Evolutionary conservation across 176 grass and related monocot genomes (phyloP).

Genomic region (Aegilops umbellulata): DNA sequence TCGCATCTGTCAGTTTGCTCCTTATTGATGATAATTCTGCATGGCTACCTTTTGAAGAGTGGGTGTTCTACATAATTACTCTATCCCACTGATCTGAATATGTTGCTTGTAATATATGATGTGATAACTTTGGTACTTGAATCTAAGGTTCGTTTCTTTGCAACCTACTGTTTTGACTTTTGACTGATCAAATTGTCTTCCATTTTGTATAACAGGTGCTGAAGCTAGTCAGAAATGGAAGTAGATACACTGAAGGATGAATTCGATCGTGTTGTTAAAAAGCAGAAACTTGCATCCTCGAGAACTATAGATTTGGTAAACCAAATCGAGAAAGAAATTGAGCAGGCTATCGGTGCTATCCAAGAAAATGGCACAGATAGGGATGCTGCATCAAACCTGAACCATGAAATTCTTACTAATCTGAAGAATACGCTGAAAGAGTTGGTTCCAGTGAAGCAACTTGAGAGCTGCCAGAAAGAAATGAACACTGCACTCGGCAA

Average conservation of each 20-base stretch:
- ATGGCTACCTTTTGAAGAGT: not conserved
- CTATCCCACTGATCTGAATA: not conserved
- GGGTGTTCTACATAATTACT: not conserved
- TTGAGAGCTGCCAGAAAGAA: conserved; percentile 41
- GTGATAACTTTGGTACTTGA: not conserved
- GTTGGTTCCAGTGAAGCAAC: conserved; percentile 21
- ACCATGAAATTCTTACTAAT: conserved; percentile 17
- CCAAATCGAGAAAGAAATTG: conserved; percentile 41
- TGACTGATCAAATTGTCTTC: not conserved
- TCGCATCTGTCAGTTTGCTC: not conserved
- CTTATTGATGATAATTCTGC: not conserved
- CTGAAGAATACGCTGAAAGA: conserved; percentile 38
- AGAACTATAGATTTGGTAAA: conserved; percentile 36
- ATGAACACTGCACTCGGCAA: conserved; percentile 20
- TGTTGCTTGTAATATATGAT: not conserved
- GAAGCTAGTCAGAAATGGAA: conserved; percentile 31
- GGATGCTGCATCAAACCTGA: not conserved
- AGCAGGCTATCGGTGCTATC: conserved; percentile 25
- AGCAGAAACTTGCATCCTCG: conserved; percentile 29
- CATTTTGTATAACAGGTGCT: conserved; percentile 14
- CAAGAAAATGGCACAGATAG: conserved; percentile 3
- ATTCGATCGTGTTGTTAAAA: conserved; percentile 40
- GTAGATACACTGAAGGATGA: conserved; percentile 34
- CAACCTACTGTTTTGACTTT: not conserved
- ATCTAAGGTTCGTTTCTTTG: not conserved